Evolutionary conservation across 768 basidiomycete species (phyloP).

Genomic region (Leccinum broughii): DNA sequence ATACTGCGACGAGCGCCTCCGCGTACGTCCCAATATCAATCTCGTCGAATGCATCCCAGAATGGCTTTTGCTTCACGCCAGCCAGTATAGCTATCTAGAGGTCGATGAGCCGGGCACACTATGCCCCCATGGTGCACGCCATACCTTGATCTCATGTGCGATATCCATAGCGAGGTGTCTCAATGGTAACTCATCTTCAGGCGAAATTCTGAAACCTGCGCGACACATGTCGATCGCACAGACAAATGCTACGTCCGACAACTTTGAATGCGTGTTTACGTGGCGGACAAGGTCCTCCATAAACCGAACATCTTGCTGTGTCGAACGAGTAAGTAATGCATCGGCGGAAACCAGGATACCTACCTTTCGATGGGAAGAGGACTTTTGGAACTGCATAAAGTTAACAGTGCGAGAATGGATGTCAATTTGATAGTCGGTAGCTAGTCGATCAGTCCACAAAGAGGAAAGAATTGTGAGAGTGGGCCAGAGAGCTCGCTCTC

Average conservation of each 20-base stretch:
- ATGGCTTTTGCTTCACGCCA: constrained; percentile 51
- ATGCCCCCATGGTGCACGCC: constrained; percentile 21
- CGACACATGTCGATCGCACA: constrained; percentile 79
- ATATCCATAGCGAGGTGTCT: constrained; percentile 68
- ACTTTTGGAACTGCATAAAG: constrained; percentile 33
- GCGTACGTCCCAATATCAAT: constrained; percentile 76
- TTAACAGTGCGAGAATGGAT: constrained; percentile 33
- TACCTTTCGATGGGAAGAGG: constrained; percentile 34
- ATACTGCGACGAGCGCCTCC: constrained; percentile 72
- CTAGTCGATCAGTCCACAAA: constrained; percentile 72
- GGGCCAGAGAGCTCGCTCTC: constrained; percentile 72
- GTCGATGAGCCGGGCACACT: constrained; percentile 1
- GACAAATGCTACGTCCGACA: constrained; percentile 65
- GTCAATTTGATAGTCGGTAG: constrained; percentile 52
- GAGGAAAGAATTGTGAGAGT: constrained; percentile 73
- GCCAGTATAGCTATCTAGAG: constrained; percentile 25
- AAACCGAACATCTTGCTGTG: constrained; percentile 51
- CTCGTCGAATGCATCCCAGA: constrained; percentile 71
- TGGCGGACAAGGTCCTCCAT: constrained; percentile 63
- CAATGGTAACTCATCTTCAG: constrained; percentile 60
- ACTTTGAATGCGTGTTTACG: constrained; percentile 52
- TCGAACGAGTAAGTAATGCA: constrained; percentile 2
- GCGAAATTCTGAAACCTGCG: constrained; percentile 56
- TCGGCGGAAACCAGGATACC: background rate
- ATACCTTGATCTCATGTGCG: constrained; percentile 78